Conservation (phyloP, 495 filamentous ascomycete genomes). For the Aspergillus cavernicola region DNA sequence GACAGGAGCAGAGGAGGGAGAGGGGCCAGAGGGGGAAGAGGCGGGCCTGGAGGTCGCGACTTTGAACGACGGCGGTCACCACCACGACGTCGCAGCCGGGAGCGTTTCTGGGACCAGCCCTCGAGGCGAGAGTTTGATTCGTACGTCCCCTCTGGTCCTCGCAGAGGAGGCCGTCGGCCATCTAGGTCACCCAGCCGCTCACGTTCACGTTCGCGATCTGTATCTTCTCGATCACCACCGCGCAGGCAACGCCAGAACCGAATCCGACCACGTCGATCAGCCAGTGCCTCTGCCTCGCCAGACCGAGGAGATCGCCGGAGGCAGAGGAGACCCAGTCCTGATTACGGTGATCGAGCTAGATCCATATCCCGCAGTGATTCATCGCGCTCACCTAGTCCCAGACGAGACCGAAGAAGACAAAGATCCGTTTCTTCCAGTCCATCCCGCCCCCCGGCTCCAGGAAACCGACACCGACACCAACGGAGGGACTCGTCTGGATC, state of each 20-base stretch:
- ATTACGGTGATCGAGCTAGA: constrained; percentile 52
- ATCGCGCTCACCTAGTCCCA: constrained; percentile 61
- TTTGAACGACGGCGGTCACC: constrained; percentile 56
- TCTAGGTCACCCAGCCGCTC: constrained; percentile 35
- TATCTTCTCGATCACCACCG: constrained; percentile 39
- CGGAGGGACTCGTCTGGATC: constrained; percentile 33
- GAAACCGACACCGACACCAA: constrained; percentile 28
- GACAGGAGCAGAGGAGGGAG: constrained; percentile 62
- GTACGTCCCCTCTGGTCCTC: constrained; percentile 48
- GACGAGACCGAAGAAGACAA: constrained; percentile 47
- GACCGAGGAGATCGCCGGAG: constrained; percentile 33
- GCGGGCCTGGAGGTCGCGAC: constrained; percentile 46
- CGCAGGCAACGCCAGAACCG: constrained; percentile 28
- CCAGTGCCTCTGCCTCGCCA: constrained; percentile 38
- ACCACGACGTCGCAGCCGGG: constrained; percentile 51
- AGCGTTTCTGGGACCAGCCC: constrained; percentile 50
- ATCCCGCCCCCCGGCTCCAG: constrained; percentile 33
- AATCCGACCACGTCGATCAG: constrained; percentile 33
- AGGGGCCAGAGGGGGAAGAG: constrained; percentile 56
- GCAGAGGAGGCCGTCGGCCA: constrained; percentile 34
- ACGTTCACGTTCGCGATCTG: constrained; percentile 34
- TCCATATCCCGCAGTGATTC: constrained; percentile 46
- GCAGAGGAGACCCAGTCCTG: constrained; percentile 37
- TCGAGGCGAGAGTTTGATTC: constrained; percentile 53
- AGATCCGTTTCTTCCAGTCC: constrained; percentile 45